Base-by-base conservation (phyloP, 768 basidiomycete genomes). In the Boletus insuetus region DNA sequence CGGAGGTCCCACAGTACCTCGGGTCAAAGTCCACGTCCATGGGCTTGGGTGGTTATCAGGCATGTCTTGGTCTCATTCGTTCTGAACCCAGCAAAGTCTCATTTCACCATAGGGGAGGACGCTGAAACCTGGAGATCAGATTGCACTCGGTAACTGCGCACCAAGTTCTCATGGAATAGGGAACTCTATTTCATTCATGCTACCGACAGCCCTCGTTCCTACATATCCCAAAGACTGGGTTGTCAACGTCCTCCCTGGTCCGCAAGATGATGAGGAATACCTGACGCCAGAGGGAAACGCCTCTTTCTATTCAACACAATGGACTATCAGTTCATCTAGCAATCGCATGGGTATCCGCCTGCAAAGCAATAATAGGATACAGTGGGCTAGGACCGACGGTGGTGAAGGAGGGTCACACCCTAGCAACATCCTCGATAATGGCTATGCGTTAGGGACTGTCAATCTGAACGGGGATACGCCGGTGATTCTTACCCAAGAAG, bases 401-500 rank as follows among this genome's bases (percentile, higher is more conserved):
- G 85, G 85, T 0, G 80, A 86, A 56, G 87, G 86, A 2, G 86
- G 86, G 0, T 80, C 82, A 16, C 87, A 88, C 61, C 85, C 85
- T 0, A 81, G 80, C 39, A 88, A 88, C 57, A 83, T 86, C 35
- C 75, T 85, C 19, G 82, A 85, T 54, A 84, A 83, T 44, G 82
- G 78, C 5, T 85, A 86, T 58, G 78, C 78, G 0, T 63, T 72
- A 22, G 84, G 83, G 6, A 73, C 78, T 1, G 60, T 86, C 55
- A 86, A 86, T 59, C 54, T 86, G 49, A 88, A 87, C 59, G 86
- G 86, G 2, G 86, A 88, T 62, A 86, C 84, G 0, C 85, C 87
- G 0, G 83, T 87, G 3, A 79, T 86, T n/a, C 69, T 86, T 48
- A 77, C 78, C 5, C 76, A 77, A 26, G 86, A 86, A 62, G 82